Conservation (phyloP, 257 asterid species). For the Solanum medicagineum region DNA sequence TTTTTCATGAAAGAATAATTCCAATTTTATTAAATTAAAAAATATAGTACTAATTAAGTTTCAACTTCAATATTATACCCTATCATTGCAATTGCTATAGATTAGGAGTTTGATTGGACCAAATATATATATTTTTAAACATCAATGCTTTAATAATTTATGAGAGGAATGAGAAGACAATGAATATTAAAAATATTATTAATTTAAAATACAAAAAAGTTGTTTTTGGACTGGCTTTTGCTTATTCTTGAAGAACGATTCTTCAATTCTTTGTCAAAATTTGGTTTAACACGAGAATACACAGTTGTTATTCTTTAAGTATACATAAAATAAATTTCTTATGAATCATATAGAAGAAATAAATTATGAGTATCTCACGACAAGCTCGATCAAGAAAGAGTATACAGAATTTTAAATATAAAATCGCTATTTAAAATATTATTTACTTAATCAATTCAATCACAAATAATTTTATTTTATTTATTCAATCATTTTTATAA, state of each 20-base stretch:
- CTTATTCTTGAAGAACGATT: not conserved
- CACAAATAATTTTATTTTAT: too few species aligned
- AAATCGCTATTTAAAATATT: too few species aligned
- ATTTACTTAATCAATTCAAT: not conserved
- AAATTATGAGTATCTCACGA: too few species aligned
- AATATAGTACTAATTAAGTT: not conserved
- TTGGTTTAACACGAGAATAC: rapidly evolving
- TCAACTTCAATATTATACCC: not conserved
- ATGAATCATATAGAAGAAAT: not conserved
- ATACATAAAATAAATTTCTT: not conserved
- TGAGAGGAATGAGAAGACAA: not conserved
- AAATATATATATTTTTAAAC: not conserved
- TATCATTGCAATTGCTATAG: not conserved
- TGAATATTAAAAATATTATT: not conserved
- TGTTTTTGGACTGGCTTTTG: not conserved
- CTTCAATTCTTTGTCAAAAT: not conserved
- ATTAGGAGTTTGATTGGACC: not conserved
- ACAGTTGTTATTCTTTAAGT: rapidly evolving
- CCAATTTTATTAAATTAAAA: not conserved
- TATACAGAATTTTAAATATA: too few species aligned
- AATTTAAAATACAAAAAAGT: not conserved
- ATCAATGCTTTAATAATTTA: not conserved
- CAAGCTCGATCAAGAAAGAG: too few species aligned
- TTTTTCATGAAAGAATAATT: not conserved
- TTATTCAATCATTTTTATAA: not conserved